Percentiles rank a stretch among this genome's conserved stretches.
Evolutionary conservation across 2,329 filamentous ascomycete species (phyloP).

Genomic region (Hypoxylon sp.): DNA sequence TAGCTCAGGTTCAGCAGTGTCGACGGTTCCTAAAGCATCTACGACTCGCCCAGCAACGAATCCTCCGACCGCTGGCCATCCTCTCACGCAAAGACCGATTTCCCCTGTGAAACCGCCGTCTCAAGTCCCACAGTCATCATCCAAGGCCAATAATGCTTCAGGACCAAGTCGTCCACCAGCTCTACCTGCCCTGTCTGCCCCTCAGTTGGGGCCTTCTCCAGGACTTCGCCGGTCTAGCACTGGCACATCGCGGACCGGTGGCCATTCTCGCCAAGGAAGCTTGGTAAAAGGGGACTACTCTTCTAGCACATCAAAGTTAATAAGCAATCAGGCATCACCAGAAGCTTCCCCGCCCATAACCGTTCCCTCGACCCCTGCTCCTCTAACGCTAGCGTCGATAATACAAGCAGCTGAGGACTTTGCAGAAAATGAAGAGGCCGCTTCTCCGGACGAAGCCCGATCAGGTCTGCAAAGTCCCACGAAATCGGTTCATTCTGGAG

Average conservation of each 20-base stretch:
- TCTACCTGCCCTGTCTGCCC: slow-evolving; percentile 58
- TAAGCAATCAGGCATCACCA: slow-evolving; percentile 54
- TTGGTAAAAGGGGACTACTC: slow-evolving; percentile 48
- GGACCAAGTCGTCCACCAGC: slow-evolving; percentile 52
- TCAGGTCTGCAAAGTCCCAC: slow-evolving; percentile 69
- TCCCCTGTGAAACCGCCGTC: slow-evolving; percentile 65
- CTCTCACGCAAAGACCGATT: slow-evolving; percentile 59
- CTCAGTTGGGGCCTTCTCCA: slow-evolving; percentile 56
- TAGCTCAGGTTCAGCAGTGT: slow-evolving; percentile 63
- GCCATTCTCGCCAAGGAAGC: slow-evolving; percentile 61
- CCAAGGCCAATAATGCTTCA: slow-evolving; percentile 42
- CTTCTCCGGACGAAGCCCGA: slow-evolving; percentile 50
- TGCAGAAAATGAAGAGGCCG: slow-evolving; percentile 53
- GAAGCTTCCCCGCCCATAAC: slow-evolving; percentile 55
- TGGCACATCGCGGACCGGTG: slow-evolving; percentile 57
- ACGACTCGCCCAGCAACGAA: slow-evolving; percentile 59
- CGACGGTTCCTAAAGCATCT: slow-evolving; percentile 61
- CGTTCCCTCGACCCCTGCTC: slow-evolving; percentile 56
- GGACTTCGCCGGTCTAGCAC: slow-evolving; percentile 61
- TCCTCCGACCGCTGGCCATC: slow-evolving; percentile 47
- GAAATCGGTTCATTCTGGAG: slow-evolving; percentile 68
- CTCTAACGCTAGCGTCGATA: slow-evolving; percentile 69
- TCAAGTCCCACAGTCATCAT: slow-evolving; percentile 44
- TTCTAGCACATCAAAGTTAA: slow-evolving; percentile 34
- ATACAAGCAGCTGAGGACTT: slow-evolving; percentile 70